A percentile compares a stretch with the other conserved stretches of the same genome.
phyloP scores from a whole-genome alignment of 805 yeast species.

The Suhomyces xylopsoci region DNA sequence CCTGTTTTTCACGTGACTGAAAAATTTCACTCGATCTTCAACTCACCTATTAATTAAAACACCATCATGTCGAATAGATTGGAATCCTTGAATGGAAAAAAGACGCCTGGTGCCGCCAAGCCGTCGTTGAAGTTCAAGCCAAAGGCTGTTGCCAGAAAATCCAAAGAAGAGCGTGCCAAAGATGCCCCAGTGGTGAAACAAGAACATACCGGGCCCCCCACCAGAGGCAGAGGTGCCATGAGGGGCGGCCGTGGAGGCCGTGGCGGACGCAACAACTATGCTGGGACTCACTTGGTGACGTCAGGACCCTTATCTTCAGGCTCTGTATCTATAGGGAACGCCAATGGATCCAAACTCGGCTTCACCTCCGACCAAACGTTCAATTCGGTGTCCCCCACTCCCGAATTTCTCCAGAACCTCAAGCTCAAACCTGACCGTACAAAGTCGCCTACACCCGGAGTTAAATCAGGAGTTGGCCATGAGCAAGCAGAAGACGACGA shows the following conservation, averaged over 20 bases:
- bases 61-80: slow-evolving; percentile 38
- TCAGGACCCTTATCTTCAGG: slow-evolving; percentile 76
- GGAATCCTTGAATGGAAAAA: slow-evolving; percentile 38
- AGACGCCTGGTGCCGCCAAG: slow-evolving; percentile 28
- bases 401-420: slow-evolving; percentile 39
- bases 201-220: slow-evolving; percentile 20
- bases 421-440: slow-evolving; percentile 25
- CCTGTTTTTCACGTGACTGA: neutral
- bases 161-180: slow-evolving; percentile 80
- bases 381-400: slow-evolving; percentile 34
- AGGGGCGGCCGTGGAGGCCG: slow-evolving; percentile 27
- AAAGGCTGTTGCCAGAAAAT: slow-evolving; percentile 78
- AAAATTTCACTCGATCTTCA: neutral
- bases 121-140: slow-evolving; percentile 77
- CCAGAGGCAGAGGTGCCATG: slow-evolving; percentile 24
- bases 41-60: neutral
- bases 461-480: neutral
- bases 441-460: slow-evolving; percentile 12
- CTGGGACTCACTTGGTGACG: slow-evolving; percentile 61
- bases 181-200: slow-evolving; percentile 57
- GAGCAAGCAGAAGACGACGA: slow-evolving; percentile 37
- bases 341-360: slow-evolving; percentile 23
- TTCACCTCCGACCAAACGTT: slow-evolving; percentile 30
- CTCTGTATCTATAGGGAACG: slow-evolving; percentile 44
- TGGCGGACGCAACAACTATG: slow-evolving; percentile 34